phyloP scores from a whole-genome alignment of 306 rosid genomes.

The Fragaria iinumae region DNA sequence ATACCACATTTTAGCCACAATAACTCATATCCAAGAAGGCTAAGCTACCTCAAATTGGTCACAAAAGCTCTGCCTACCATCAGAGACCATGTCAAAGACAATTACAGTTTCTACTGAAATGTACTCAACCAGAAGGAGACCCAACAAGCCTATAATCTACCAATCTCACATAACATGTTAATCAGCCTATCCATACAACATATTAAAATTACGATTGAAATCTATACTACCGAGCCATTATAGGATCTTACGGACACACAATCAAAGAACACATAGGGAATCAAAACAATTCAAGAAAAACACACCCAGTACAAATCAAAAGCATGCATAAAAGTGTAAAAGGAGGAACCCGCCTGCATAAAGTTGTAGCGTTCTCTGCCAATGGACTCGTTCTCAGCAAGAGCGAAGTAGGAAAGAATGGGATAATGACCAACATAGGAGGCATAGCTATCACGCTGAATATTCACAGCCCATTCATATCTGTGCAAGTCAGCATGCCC shows the following conservation, averaged over 20 bases:
- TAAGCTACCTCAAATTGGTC: background rate
- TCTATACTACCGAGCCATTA: too few species aligned
- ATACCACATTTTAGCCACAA: background rate
- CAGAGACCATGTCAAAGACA: background rate
- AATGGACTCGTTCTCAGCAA: conserved; percentile 95
- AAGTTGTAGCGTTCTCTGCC: conserved; percentile 89
- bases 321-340: too few species aligned
- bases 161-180: too few species aligned
- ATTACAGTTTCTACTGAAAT: background rate
- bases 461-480: conserved; percentile 97
- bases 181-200: too few species aligned
- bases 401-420: conserved; percentile 62
- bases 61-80: background rate
- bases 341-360: conserved; percentile 58
- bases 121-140: background rate
- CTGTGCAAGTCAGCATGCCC: conserved; percentile 92
- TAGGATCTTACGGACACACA: too few species aligned
- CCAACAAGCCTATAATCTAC: background rate
- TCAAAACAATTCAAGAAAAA: too few species aligned
- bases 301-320: too few species aligned
- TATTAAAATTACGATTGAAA: too few species aligned
- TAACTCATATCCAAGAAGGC: background rate
- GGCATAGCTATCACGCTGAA: conserved; percentile 97
- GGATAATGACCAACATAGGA: conserved; percentile 91
- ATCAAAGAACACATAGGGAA: too few species aligned